Evolutionary conservation across 805 yeast species (phyloP).

Genomic region (Candida endomychidarum): DNA sequence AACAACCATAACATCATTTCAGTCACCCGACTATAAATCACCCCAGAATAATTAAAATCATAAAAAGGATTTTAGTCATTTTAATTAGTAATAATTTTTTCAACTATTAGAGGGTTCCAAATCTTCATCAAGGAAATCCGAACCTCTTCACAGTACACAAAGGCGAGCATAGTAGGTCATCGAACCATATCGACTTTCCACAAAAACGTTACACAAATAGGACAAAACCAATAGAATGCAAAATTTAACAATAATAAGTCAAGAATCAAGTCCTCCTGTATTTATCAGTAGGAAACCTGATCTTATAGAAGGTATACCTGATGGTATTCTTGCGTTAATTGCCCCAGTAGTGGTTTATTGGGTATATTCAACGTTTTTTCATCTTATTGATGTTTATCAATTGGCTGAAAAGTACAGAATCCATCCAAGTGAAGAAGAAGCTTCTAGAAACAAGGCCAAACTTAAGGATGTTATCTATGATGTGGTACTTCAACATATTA

Average conservation of each 20-base stretch:
- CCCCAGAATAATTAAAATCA: background rate
- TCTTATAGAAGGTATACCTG: slow-evolving; percentile 63
- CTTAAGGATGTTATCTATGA: slow-evolving; percentile 70
- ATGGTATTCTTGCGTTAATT: slow-evolving; percentile 67
- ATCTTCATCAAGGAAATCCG: no score
- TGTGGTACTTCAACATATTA: slow-evolving; percentile 79
- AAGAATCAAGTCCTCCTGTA: slow-evolving; percentile 3
- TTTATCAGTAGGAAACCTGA: slow-evolving; percentile 26
- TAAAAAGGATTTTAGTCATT: background rate
- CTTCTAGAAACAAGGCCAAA: slow-evolving; percentile 71
- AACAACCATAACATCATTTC: background rate
- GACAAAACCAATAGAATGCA: background rate
- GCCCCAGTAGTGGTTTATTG: slow-evolving; percentile 85
- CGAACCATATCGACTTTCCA: no score
- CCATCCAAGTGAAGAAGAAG: slow-evolving; percentile 88
- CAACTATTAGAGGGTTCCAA: no score
- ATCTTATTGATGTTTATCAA: slow-evolving; percentile 68
- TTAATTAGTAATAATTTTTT: no score
- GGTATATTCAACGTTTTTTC: slow-evolving; percentile 72
- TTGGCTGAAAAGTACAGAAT: slow-evolving; percentile 83
- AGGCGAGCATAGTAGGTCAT: background rate
- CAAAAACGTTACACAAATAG: background rate
- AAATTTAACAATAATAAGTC: slow-evolving; percentile 6
- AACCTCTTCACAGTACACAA: no score
- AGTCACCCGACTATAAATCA: background rate